phyloP scores from a whole-genome alignment of 495 filamentous ascomycete genomes.

The Talaromyces thailandensis region DNA sequence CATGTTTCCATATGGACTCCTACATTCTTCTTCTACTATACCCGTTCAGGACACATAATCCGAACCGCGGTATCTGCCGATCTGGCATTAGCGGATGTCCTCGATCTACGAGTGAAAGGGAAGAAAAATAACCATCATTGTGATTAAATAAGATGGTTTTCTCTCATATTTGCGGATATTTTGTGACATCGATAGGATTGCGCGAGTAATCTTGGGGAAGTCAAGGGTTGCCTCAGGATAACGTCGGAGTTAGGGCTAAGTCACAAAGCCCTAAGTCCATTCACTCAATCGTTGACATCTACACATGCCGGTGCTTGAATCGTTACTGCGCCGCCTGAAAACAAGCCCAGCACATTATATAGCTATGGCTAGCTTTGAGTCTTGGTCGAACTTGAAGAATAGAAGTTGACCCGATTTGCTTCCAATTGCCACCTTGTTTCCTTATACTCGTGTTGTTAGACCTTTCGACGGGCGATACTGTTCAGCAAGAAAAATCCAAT shows the following conservation, averaged over 20 bases:
- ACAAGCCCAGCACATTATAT: too few species aligned
- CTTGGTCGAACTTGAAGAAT: background rate
- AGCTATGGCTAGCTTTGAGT: background rate
- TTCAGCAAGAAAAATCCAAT: too few species aligned
- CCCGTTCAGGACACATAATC: background rate
- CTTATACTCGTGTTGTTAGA: too few species aligned
- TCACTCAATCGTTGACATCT: too few species aligned
- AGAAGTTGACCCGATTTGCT: background rate
- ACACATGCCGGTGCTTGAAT: too few species aligned
- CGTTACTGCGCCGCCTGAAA: too few species aligned
- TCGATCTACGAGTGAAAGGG: background rate
- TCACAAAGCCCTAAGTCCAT: background rate
- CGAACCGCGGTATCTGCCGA: background rate
- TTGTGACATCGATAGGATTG: background rate
- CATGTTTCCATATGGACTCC: background rate
- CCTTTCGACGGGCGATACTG: too few species aligned
- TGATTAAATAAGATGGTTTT: background rate
- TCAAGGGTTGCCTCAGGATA: background rate
- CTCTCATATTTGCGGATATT: background rate
- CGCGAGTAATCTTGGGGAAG: background rate
- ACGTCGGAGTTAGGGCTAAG: background rate
- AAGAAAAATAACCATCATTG: too few species aligned
- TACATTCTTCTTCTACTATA: background rate
- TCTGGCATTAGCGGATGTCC: background rate
- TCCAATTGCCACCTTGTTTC: background rate